phyloP scores from a whole-genome alignment of 768 basidiomycete genomes.

The Cubamyces lactineus region DNA sequence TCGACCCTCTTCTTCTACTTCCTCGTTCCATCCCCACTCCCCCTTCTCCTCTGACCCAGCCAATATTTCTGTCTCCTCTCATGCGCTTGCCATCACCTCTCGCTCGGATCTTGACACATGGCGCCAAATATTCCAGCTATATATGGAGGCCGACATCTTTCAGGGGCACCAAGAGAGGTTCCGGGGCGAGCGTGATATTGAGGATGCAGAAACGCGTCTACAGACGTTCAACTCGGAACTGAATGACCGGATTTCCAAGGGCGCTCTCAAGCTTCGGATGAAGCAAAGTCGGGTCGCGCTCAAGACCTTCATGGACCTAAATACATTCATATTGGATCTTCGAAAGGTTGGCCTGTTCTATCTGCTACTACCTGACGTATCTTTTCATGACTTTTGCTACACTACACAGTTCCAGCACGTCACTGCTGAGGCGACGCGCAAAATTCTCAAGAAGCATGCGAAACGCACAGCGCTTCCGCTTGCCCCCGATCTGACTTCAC shows the following conservation, averaged over 20 bases:
- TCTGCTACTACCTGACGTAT: neutral
- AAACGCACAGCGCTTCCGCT: constrained; percentile 86
- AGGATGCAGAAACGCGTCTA: constrained; percentile 71
- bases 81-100: constrained; percentile 15
- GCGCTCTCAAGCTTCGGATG: constrained; percentile 51
- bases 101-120: constrained; percentile 79
- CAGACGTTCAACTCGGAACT: constrained; percentile 66
- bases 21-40: constrained; percentile 41
- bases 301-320: constrained; percentile 61
- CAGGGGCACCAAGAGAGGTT: constrained; percentile 67
- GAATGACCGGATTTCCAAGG: constrained; percentile 47
- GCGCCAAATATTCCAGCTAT: constrained; percentile 89
- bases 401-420: constrained; percentile 74
- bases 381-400: neutral
- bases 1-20: constrained; percentile 37
- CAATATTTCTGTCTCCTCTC: constrained; percentile 25
- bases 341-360: constrained; percentile 58
- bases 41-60: constrained; percentile 28
- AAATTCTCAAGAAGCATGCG: constrained; percentile 93
- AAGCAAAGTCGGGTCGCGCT: constrained; percentile 50
- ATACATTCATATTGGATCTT: constrained; percentile 76
- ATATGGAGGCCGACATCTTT: constrained; percentile 85
- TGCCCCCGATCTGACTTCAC: constrained; percentile 38
- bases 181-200: constrained; percentile 67
- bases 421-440: constrained; percentile 87